A percentile compares a stretch with the other conserved stretches of the same genome.
These are phyloP conservation scores for Breynia disticha DNA, from an alignment of 441 rosid species.

Conservation along the genomic window DNA sequence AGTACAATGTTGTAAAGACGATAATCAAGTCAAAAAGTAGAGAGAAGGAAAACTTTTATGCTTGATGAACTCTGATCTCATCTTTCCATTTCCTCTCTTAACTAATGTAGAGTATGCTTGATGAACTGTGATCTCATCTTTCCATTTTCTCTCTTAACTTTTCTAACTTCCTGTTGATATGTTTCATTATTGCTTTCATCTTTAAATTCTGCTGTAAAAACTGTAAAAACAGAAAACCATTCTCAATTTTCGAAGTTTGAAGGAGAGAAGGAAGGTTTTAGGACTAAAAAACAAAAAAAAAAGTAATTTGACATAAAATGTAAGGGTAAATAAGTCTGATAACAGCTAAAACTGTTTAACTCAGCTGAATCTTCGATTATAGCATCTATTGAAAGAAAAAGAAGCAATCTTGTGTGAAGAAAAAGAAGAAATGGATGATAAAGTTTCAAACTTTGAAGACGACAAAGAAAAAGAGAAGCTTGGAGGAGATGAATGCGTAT, in stretches of 20 bases:
- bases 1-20: too few species aligned
- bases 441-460: constrained; percentile 3
- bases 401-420: constrained; percentile 18
- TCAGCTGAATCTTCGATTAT: too few species aligned
- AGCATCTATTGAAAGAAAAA: constrained; percentile 11
- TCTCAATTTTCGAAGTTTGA: too few species aligned
- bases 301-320: too few species aligned
- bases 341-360: too few species aligned
- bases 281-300: too few species aligned
- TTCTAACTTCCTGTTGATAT: constrained; percentile 56
- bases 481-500: constrained; percentile 28
- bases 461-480: constrained; percentile 7
- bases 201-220: background rate
- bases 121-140: constrained; percentile 58
- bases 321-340: too few species aligned
- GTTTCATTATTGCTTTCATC: constrained; percentile 62
- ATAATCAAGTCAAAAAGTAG: too few species aligned
- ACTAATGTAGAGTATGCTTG: too few species aligned
- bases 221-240: too few species aligned
- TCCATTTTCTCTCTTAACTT: constrained; percentile 51
- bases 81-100: constrained; percentile 49
- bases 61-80: constrained; percentile 65
- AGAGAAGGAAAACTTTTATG: constrained; percentile 43
- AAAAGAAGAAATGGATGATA: constrained; percentile 8
- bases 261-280: too few species aligned